A percentile compares a stretch with the other conserved stretches of the same genome.
Evolutionary conservation across 192 early-diverging fungal genomes (phyloP).

Genomic region (Powellomyces hirtus): DNA sequence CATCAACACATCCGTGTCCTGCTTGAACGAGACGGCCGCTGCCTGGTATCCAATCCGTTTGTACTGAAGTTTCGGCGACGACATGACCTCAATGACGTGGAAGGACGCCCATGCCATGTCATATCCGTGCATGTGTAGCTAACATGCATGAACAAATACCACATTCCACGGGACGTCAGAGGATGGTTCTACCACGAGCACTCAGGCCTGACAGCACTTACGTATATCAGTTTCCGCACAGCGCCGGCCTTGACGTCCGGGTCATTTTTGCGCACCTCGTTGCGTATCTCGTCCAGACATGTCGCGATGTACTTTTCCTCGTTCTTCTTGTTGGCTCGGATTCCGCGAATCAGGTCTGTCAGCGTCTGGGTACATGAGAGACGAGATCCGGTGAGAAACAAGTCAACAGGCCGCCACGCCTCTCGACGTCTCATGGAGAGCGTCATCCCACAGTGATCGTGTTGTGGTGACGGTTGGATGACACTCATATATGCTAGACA

Average conservation of each 20-base stretch:
- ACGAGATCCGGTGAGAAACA: not conserved
- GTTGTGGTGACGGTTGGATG: not conserved
- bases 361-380: not conserved
- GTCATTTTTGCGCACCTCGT: slow-evolving; percentile 83
- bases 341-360: slow-evolving; percentile 48
- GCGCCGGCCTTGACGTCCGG: slow-evolving; percentile 82
- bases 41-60: slow-evolving; percentile 93
- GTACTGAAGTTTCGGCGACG: slow-evolving; percentile 75
- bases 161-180: not conserved
- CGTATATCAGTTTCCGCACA: slow-evolving; percentile 82
- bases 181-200: not conserved
- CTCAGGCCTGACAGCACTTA: slow-evolving; percentile 31
- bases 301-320: slow-evolving; percentile 81
- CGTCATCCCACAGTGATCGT: too few relatives aligned
- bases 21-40: slow-evolving; percentile 83
- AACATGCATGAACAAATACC: not conserved
- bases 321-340: slow-evolving; percentile 61
- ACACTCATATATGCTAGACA: not conserved
- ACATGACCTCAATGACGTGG: slow-evolving; percentile 96
- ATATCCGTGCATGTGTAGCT: slow-evolving; percentile 97
- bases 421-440: too few relatives aligned
- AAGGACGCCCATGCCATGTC: slow-evolving; percentile 97
- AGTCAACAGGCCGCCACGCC: too few relatives aligned
- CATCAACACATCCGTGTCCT: slow-evolving; percentile 95
- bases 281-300: slow-evolving; percentile 86